A percentile compares a stretch with the other conserved stretches of the same genome.
Evolutionary conservation across 495 filamentous ascomycete species (phyloP).

Genomic region (Xylaria nigripes): DNA sequence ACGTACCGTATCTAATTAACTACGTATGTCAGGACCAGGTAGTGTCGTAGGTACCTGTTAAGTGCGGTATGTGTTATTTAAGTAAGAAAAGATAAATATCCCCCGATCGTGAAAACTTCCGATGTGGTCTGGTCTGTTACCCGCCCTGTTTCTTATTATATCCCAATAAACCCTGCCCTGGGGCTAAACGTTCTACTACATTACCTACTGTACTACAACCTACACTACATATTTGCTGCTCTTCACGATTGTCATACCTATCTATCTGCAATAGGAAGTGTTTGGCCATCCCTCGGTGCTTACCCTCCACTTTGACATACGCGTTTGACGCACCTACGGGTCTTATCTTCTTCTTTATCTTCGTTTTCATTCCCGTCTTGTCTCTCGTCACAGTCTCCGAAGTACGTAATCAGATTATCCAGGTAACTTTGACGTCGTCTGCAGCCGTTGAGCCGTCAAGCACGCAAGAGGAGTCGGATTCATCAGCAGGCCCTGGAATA

Average conservation of each 20-base stretch:
- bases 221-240: conserved; percentile 7
- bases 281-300: not conserved
- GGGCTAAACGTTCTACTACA: not conserved
- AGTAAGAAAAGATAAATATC: conserved; percentile 9
- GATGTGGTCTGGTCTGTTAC: conserved; percentile 23
- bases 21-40: conserved; percentile 5
- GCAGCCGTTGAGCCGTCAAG: not conserved
- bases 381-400: not conserved
- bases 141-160: conserved; percentile 17
- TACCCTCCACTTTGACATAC: not conserved
- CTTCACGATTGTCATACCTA: not conserved
- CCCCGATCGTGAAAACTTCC: conserved; percentile 19
- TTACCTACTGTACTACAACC: not conserved
- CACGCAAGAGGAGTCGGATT: not conserved
- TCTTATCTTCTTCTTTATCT: not conserved
- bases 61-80: not conserved
- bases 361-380: not conserved
- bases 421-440: not conserved
- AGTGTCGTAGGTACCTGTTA: conserved; percentile 6
- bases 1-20: not conserved
- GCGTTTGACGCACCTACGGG: not conserved
- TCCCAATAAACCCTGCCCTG: not conserved
- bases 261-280: not conserved
- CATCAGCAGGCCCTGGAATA: not conserved
- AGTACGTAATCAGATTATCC: not conserved